phyloP scores from a whole-genome alignment of 2,329 filamentous ascomycete genomes.

The Trichoderma koningii region DNA sequence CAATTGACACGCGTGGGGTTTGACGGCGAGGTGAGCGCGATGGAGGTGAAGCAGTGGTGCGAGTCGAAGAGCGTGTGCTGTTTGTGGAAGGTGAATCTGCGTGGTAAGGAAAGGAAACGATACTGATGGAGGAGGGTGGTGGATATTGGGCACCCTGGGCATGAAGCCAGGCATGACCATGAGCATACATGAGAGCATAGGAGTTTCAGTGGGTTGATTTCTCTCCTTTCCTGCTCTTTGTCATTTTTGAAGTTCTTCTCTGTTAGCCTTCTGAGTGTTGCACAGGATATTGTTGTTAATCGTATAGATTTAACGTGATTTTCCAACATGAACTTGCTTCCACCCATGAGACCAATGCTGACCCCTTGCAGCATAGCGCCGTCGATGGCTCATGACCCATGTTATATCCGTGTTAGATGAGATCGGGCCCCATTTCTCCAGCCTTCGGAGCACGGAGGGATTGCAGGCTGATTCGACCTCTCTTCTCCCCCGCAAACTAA shows the following conservation, averaged over 20 bases:
- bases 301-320: not conserved
- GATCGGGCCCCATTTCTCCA: constrained; percentile 20
- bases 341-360: not conserved
- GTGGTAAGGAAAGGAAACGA: constrained; percentile 57
- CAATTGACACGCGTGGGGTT: constrained; percentile 63
- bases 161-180: not conserved
- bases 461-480: not conserved
- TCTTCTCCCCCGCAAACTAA: constrained; percentile 10
- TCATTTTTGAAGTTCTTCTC: not conserved
- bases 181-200: constrained; percentile 3
- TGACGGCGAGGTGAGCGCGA: constrained; percentile 63
- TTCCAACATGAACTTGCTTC: not conserved
- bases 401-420: constrained; percentile 9
- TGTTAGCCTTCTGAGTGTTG: not conserved
- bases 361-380: not conserved
- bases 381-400: not conserved
- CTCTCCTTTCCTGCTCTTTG: not conserved
- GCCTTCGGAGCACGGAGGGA: constrained; percentile 6
- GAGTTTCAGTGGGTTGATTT: constrained; percentile 12
- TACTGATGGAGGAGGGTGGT: constrained; percentile 28
- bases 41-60: constrained; percentile 84
- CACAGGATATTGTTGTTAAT: not conserved
- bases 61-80: constrained; percentile 85
- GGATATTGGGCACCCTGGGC: constrained; percentile 2
- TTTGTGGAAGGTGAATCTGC: constrained; percentile 63